A percentile compares a stretch with the other conserved stretches of the same genome.
phyloP scores from a whole-genome alignment of 2,329 filamentous ascomycete genomes.

The Monosporascus sp. region DNA sequence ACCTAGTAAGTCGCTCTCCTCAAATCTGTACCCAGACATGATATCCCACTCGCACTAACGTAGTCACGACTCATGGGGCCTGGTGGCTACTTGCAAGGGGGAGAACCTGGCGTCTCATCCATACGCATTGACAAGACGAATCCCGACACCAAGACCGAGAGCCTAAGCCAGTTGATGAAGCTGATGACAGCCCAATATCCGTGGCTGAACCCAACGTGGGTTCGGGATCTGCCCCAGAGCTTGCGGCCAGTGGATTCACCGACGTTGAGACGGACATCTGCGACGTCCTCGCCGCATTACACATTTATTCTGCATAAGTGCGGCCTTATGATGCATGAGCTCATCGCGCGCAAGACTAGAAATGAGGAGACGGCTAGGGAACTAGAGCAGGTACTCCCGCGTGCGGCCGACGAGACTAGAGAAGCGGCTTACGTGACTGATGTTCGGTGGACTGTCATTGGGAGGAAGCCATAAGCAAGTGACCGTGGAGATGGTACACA shows the following conservation, averaged over 20 bases:
- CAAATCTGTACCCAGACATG: too few species aligned
- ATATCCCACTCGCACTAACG: too few species aligned
- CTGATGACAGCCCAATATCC: slow-evolving; percentile 1
- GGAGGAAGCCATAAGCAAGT: neutral
- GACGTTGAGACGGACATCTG: slow-evolving; percentile 1
- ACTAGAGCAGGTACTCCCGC: slow-evolving; percentile 2
- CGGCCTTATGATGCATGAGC: slow-evolving; percentile 11
- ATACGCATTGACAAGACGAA: too few species aligned
- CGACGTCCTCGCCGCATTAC: slow-evolving; percentile 1
- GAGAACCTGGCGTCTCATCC: too few species aligned
- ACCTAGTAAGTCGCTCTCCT: too few species aligned
- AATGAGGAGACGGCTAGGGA: slow-evolving; percentile 3
- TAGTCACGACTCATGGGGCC: too few species aligned
- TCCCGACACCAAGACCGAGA: too few species aligned
- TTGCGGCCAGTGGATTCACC: neutral
- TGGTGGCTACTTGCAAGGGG: too few species aligned
- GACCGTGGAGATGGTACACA: too few species aligned
- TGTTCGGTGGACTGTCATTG: slow-evolving; percentile 1
- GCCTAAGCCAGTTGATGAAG: neutral
- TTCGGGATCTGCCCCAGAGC: neutral
- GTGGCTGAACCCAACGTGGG: slow-evolving; percentile 3
- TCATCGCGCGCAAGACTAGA: slow-evolving; percentile 5
- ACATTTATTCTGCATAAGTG: slow-evolving; percentile 3
- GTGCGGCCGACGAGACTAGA: slow-evolving; percentile 1
- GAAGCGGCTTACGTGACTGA: slow-evolving; percentile 4